Conservation (phyloP, 768 basidiomycete species). For the Pleurotus djamor region DNA sequence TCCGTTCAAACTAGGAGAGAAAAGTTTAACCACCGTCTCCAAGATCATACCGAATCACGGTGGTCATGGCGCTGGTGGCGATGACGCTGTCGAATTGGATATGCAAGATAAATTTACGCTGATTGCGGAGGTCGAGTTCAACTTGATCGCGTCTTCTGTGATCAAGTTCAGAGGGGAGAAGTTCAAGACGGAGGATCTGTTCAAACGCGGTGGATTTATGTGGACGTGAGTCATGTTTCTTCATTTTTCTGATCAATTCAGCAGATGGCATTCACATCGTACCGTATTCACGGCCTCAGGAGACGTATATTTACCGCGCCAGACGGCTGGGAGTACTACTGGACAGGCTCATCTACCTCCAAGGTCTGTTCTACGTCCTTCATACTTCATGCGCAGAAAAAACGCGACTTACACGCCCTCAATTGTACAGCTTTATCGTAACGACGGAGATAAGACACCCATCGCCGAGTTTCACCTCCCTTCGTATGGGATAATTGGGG, state of each 20-base stretch:
- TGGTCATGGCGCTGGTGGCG: not conserved
- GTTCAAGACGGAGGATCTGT: not conserved
- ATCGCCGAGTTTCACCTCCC: constrained; percentile 17
- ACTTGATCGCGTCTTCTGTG: not conserved
- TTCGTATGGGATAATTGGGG: constrained; percentile 10
- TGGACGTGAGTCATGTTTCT: not conserved
- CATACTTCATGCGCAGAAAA: not conserved
- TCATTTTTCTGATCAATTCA: not conserved
- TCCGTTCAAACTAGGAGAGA: not conserved
- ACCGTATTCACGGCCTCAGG: not conserved
- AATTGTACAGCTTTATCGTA: constrained; percentile 12
- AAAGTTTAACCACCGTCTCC: not conserved
- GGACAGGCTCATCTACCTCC: not conserved
- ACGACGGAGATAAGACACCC: constrained; percentile 15
- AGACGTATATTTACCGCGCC: not conserved
- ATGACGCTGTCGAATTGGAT: not conserved
- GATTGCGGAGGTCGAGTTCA: constrained; percentile 7
- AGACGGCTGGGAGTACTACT: constrained; percentile 5
- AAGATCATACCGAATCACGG: not conserved
- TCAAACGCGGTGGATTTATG: not conserved
- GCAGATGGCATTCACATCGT: not conserved
- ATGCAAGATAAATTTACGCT: not conserved
- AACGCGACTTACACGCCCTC: not conserved
- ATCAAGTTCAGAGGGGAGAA: not conserved
- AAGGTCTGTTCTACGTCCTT: not conserved